These are phyloP conservation scores for Tulasnella sp. DNA, from an alignment of 768 basidiomycete species.

Conservation along the genomic window DNA sequence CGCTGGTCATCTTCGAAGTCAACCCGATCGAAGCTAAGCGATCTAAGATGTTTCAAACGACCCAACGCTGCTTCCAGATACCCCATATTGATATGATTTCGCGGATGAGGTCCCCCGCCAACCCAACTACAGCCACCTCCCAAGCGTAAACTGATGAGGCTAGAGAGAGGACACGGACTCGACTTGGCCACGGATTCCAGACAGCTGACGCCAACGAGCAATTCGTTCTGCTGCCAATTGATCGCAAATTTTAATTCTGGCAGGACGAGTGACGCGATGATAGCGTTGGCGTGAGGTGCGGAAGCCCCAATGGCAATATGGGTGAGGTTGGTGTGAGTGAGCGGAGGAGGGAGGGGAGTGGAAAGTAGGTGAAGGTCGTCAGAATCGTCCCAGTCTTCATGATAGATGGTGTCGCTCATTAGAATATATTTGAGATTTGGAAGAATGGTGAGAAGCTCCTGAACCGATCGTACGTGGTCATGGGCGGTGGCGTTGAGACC, in stretches of 20 bases:
- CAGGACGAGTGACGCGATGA: background rate
- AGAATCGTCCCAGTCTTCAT: background rate
- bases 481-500: constrained; percentile 42
- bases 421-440: constrained; percentile 34
- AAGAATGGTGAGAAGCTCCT: constrained; percentile 57
- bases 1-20: background rate
- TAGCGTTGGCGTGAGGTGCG: background rate
- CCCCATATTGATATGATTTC: background rate
- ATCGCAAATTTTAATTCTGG: background rate
- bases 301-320: background rate
- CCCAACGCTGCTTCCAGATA: background rate
- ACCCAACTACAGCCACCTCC: background rate
- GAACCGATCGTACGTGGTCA: constrained; percentile 66
- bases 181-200: background rate
- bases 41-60: background rate
- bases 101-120: background rate
- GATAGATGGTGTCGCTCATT: background rate
- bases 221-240: background rate
- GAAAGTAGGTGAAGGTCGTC: background rate
- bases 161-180: background rate
- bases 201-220: background rate
- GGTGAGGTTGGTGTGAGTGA: background rate
- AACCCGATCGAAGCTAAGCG: background rate
- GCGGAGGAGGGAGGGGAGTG: background rate
- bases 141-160: background rate